These are phyloP conservation scores for Suhomyces sp. DNA, from an alignment of 805 yeast species.

Conservation along the genomic window DNA sequence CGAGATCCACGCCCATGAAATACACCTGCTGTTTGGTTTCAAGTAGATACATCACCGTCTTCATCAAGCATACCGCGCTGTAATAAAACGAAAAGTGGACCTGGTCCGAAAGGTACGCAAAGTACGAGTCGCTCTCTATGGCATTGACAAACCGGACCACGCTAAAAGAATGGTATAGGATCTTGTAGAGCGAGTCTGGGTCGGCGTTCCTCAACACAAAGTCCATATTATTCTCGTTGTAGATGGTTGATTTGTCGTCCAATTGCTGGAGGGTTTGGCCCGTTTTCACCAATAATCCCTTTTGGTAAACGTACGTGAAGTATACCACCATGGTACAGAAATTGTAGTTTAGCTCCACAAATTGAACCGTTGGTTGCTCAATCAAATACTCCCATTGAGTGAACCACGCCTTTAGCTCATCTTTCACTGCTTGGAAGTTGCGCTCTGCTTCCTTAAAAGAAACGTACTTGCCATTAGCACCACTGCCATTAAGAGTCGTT, in stretches of 20 bases:
- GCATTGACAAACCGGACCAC: constrained; percentile 40
- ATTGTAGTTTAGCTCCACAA: constrained; percentile 68
- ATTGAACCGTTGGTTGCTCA: constrained; percentile 69
- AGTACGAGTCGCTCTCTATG: constrained; percentile 51
- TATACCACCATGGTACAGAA: constrained; percentile 54
- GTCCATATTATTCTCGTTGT: constrained; percentile 20
- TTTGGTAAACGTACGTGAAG: constrained; percentile 35
- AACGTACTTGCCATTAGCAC: neutral
- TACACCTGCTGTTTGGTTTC: constrained; percentile 3
- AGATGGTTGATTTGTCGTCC: constrained; percentile 5
- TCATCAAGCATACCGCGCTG: constrained; percentile 37
- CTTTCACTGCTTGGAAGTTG: constrained; percentile 36
- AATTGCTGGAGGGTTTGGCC: neutral
- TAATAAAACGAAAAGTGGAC: constrained; percentile 53
- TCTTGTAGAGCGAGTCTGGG: constrained; percentile 26
- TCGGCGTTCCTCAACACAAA: constrained; percentile 24
- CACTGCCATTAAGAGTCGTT: constrained; percentile 12
- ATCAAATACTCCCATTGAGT: constrained; percentile 68
- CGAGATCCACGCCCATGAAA: neutral
- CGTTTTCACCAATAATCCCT: constrained; percentile 1
- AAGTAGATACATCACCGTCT: constrained; percentile 14
- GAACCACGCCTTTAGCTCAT: constrained; percentile 58
- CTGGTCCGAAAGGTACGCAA: constrained; percentile 71
- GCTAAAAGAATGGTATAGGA: constrained; percentile 40
- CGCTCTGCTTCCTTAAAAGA: constrained; percentile 16